Base-by-base conservation (phyloP, 2,329 filamentous ascomycete species). In the Botryotinia narcissicola region DNA sequence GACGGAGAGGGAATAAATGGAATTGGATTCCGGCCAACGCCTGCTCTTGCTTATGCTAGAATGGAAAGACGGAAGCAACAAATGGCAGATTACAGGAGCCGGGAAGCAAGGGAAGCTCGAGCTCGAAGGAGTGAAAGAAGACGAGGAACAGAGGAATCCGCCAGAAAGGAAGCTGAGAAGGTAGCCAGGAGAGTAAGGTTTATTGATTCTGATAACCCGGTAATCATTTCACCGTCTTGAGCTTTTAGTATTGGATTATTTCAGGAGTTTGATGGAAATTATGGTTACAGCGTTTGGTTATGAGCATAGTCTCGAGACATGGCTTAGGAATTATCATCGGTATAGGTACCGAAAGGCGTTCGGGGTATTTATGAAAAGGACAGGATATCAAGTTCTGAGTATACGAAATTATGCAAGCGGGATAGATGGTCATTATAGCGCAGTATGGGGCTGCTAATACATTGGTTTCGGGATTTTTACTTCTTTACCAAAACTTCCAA, bases 1-100 rank as follows among this genome's bases (percentile, higher is more conserved):
- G 90, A 92, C 78, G 90, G 90, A 69, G 88, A 87, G 5, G 90
- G 90, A 35, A 88, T 92, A 78, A 91, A 92, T 79, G 90, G 90
- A 8, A 88, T 92, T 74, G 90, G 90, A 0, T 92, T 91, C 82
- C 88, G 86, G 77, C 89, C 90, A 3, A 91, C 89, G 0, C 84
- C 89, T 9, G 88, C 88, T 32, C 84, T 90, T 62, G 89, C 89
- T 10, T 85, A 88, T 73, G 86, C 86, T 7, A 85, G 89, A 29
- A 83, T 85, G 2, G 84, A 87, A 81, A 89, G 87, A 78, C 84
- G 89, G 59, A 85, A 84, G 73, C 86, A 89, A 80, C 90, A 91
- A 80, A 85, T 92, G 78, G 86, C 85, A 16, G 89, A 90, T 63
- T 92, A 91, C 79, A 86, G 83, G 76, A 88, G 86, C 77, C 84